Conservation (phyloP, 495 filamentous ascomycete genomes). For the Lasiosphaeria hispida region DNA sequence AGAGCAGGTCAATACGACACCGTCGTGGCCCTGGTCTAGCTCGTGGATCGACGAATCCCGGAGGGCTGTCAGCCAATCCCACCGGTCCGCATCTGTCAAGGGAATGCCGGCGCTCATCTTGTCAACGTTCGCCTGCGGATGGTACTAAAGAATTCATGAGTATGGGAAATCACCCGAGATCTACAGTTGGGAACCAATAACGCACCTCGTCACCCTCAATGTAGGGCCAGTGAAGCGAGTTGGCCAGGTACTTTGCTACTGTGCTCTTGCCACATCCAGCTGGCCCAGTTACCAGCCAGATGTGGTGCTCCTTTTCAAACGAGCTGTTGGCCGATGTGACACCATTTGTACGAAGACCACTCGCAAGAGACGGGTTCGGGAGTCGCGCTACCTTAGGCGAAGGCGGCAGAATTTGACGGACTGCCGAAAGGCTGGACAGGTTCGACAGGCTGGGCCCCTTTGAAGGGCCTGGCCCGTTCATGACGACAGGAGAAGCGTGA, state of each 20-base stretch:
- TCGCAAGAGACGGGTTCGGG: constrained; percentile 27
- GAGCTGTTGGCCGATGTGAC: constrained; percentile 28
- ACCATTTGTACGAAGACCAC: constrained; percentile 23
- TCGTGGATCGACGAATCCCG: constrained; percentile 73
- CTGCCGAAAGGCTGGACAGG: constrained; percentile 28
- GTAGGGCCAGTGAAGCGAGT: constrained; percentile 70
- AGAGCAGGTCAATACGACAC: constrained; percentile 93
- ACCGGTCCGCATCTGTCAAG: constrained; percentile 91
- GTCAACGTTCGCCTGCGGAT: constrained; percentile 78
- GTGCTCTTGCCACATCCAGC: constrained; percentile 97
- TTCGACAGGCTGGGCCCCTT: constrained; percentile 23
- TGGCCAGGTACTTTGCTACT: constrained; percentile 74
- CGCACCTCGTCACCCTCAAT: constrained; percentile 96
- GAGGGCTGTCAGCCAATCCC: constrained; percentile 94
- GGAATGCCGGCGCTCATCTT: constrained; percentile 90
- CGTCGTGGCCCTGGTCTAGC: constrained; percentile 58
- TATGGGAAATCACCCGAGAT: constrained; percentile 3
- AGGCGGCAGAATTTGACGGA: constrained; percentile 32
- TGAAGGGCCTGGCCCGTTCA: constrained; percentile 34
- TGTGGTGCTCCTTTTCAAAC: constrained; percentile 61
- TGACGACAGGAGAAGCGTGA: constrained; percentile 38
- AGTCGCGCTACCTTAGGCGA: constrained; percentile 35
- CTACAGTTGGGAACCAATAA: constrained; percentile 19
- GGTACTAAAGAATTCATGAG: constrained; percentile 63
- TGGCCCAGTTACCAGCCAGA: constrained; percentile 97